A percentile compares a stretch with the other conserved stretches of the same genome.
phyloP scores from a whole-genome alignment of 1,284 basidiomycete species.

The Ganoderma lucidum region DNA sequence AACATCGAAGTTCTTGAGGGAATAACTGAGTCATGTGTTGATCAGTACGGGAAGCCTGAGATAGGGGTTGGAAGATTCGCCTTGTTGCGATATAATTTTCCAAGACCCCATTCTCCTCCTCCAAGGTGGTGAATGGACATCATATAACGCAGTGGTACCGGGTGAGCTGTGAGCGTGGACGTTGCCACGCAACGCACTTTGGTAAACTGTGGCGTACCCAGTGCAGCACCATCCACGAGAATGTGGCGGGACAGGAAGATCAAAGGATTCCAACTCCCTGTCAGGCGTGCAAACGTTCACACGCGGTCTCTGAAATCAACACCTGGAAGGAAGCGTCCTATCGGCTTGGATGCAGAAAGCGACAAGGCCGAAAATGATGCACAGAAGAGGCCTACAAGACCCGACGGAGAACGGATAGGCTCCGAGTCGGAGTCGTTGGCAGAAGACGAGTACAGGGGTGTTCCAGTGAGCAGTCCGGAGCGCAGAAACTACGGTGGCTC shows the following conservation, averaged over 20 bases:
- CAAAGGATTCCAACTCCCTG: neutral
- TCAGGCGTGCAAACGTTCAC: neutral
- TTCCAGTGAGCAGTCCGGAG: neutral
- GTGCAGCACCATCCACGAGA: neutral
- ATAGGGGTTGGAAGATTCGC: neutral
- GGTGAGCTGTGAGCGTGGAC: neutral
- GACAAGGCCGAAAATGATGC: neutral
- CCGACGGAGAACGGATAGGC: neutral
- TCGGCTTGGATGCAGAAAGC: neutral
- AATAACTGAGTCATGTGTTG: neutral
- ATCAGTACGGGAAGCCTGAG: neutral
- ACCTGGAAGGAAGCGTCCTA: neutral
- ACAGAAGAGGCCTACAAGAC: neutral
- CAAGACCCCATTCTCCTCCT: no score
- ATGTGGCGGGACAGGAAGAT: neutral
- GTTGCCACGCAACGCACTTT: neutral
- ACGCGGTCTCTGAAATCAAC: neutral
- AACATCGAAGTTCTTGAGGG: neutral
- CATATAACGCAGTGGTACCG: neutral
- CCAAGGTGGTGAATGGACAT: no score
- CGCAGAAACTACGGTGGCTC: neutral
- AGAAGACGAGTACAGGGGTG: neutral
- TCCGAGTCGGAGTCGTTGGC: no score
- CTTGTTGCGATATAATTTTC: no score
- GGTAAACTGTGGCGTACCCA: neutral